Evolutionary conservation across 2,329 filamentous ascomycete genomes (phyloP).

Genomic region (Arthrobotrys entomopaga): DNA sequence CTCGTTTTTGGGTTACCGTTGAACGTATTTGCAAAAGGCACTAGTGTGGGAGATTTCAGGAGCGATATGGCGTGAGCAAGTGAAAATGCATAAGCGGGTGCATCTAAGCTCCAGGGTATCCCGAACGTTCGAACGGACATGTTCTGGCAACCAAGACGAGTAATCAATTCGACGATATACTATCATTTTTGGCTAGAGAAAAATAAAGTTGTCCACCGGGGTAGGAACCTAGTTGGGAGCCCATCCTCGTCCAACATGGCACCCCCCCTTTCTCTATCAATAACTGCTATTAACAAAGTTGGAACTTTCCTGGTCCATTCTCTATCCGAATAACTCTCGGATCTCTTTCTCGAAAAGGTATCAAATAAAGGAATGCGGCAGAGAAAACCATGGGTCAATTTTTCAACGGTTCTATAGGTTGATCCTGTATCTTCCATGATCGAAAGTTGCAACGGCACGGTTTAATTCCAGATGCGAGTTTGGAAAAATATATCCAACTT

Average conservation of each 20-base stretch:
- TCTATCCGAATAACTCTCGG: slow-evolving; percentile 52
- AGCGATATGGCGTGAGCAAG: slow-evolving; percentile 55
- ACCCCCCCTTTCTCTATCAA: slow-evolving; percentile 45
- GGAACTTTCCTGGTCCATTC: slow-evolving; percentile 39
- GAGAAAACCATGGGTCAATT: slow-evolving; percentile 49
- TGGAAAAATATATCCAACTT: slow-evolving; percentile 27
- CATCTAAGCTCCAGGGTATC: slow-evolving; percentile 56
- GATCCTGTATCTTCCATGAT: slow-evolving; percentile 47
- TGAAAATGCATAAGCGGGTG: slow-evolving; percentile 55
- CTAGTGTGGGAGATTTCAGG: slow-evolving; percentile 56
- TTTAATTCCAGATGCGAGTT: slow-evolving; percentile 3
- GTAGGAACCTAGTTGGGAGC: too few relatives aligned
- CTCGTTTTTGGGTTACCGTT: slow-evolving; percentile 55
- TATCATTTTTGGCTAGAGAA: slow-evolving; percentile 45
- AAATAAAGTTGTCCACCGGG: slow-evolving; percentile 48
- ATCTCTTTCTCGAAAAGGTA: slow-evolving; percentile 55
- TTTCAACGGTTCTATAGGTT: slow-evolving; percentile 43
- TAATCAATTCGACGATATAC: slow-evolving; percentile 54
- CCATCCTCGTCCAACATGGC: slow-evolving; percentile 39
- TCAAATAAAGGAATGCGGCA: slow-evolving; percentile 55
- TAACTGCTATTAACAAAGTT: slow-evolving; percentile 42
- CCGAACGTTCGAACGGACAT: slow-evolving; percentile 53
- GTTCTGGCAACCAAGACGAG: slow-evolving; percentile 31
- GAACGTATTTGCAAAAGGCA: slow-evolving; percentile 52
- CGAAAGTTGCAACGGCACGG: slow-evolving; percentile 31